Base-by-base conservation (phyloP, 129 eudicot species). In the Silybum marianum region DNA sequence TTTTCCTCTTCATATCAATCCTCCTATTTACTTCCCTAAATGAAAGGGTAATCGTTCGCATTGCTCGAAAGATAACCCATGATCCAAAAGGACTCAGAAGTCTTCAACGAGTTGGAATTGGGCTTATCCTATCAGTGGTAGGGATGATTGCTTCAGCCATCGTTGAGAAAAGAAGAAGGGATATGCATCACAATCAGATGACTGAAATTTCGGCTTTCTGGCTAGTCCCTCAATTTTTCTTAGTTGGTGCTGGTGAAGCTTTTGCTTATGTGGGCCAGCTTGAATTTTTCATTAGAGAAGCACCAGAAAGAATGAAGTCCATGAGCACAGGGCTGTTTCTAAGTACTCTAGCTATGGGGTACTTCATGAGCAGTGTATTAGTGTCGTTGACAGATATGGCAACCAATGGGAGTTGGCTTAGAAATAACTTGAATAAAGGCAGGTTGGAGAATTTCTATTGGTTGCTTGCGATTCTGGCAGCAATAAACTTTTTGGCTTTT, bases 231-330 rank as follows among this genome's bases (percentile, higher is more conserved):
- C 99, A 95, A 84, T 93, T 89, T 48, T 95, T 93, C 83, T 83
- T 93, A 5, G 97, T 95, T 1, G 99, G 99, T 34, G 99, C 99
- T 2, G 99, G 99, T 44, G 98, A 95, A 81, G 98, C 97, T 18
- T 95, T 95, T 80, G 99, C 97, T 3, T 95, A 95, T 28, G 99
- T 95, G 9, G 99, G 99, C 8, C 99, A 95, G 81, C 95, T 95
- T 9, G 99, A 95, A 77, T 95, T 92, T 85, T 95, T 95, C 86
- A 95, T 95, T 12, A 81, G 99, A 75, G 99, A 95, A 82, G 98
- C 99, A 72, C 99, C 99, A 0, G 99, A 92, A 81, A 89, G 91
- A 77, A 95, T 95, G 99, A 95, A 95, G 77, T 95, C 99, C 1
- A 92, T 95, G 98, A 95, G 99, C 85, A 95, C 99, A 0, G 99